Percentiles rank a stretch among this genome's conserved stretches.
Evolutionary conservation across 495 filamentous ascomycete genomes (phyloP).

Genomic region (Penicillium fimorum): DNA sequence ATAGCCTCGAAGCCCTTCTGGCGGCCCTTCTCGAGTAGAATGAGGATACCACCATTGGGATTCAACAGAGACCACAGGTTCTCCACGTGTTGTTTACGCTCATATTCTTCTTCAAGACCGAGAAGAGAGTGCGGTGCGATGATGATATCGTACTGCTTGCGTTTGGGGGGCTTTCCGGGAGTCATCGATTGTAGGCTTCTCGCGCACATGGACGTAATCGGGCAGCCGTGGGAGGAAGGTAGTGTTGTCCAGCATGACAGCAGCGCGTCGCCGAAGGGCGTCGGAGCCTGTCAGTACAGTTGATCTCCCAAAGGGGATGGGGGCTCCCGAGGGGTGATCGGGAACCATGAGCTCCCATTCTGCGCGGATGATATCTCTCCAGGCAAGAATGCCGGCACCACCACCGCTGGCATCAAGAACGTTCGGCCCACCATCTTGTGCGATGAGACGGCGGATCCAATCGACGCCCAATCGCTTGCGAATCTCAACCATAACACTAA

Average conservation of each 20-base stretch:
- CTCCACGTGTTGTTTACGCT: constrained; percentile 72
- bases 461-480: constrained; percentile 77
- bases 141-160: constrained; percentile 85
- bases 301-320: constrained; percentile 54
- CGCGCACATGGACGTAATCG: constrained; percentile 71
- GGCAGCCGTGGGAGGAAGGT: constrained; percentile 89
- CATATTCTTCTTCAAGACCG: constrained; percentile 65
- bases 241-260: constrained; percentile 78
- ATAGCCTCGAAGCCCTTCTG: constrained; percentile 91
- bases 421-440: constrained; percentile 66
- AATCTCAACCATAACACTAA: constrained; percentile 76
- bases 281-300: constrained; percentile 63
- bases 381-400: constrained; percentile 81
- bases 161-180: constrained; percentile 46
- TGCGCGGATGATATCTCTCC: constrained; percentile 76
- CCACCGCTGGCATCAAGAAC: constrained; percentile 84
- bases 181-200: constrained; percentile 47
- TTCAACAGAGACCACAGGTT: constrained; percentile 87
- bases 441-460: constrained; percentile 71
- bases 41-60: constrained; percentile 79
- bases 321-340: constrained; percentile 37
- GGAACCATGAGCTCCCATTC: constrained; percentile 68
- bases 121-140: constrained; percentile 83
- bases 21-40: constrained; percentile 88
- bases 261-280: constrained; percentile 71